Base-by-base conservation (phyloP, 2,329 filamentous ascomycete species). In the Calonectria pauciramosa region DNA sequence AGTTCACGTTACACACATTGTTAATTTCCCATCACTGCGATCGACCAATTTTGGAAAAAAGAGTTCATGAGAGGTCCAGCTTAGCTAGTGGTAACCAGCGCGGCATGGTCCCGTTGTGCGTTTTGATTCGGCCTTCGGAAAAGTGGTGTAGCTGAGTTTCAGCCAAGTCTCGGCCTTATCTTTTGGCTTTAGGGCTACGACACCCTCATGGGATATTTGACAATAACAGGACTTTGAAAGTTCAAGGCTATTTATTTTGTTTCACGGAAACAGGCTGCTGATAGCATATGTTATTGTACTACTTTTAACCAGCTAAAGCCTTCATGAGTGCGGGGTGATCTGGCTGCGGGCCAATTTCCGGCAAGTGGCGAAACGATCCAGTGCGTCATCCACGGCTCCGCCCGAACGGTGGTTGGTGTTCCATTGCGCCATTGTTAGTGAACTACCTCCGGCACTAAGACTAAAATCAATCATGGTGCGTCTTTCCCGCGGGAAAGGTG, bases 401-500 rank as follows among this genome's bases (percentile, higher is more conserved):
- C 56, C 34, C 34, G 56, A 63, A 63, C 23, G 56, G 34, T 63
- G 56, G 56, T 63, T 63, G 56, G 56, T 10, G n/a, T 20, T 63
- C 10, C 7, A 41, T 63, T 63, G 56, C 56, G 23, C 56, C 56
- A 63, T 63, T 63, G n/a, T 6, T 26, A 63, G 34, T 9, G 56
- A 63, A 63, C 56, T 63, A 63, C 56, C 26, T 41, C 26, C 38
- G n/a, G 56, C 56, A 63, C 56, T 63, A 63, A 13, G 56, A 63
- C 56, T 26, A 41, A 63, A 63, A 63, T 36, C 23, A 63, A 63
- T 63, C 23, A 63, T 28, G 56, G 34, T 41, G 56, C 56, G 56
- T 63, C 56, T 63, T 63, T 63, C 56, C 56, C 56, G 56, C 56
- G 56, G 56, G 36, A 28, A 63, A 28, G 56, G 36, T 41, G 56